Conservation (phyloP, 768 basidiomycete species). For the Boletus subparvulus region DNA sequence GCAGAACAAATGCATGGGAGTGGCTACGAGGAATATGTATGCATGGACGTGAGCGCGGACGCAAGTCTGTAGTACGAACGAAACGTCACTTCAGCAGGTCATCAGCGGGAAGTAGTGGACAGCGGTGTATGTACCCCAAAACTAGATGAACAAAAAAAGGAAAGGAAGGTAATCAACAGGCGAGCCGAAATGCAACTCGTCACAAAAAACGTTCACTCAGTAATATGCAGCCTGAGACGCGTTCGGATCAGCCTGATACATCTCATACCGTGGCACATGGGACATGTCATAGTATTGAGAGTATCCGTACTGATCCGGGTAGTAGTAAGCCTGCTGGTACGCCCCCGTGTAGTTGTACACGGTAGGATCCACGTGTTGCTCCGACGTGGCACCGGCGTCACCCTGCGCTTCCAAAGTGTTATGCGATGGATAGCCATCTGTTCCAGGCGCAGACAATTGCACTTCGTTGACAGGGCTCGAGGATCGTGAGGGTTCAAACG, state of each 20-base stretch:
- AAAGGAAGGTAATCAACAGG: slow-evolving; percentile 1
- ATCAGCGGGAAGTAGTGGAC: slow-evolving; percentile 11
- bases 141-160: slow-evolving; percentile 21
- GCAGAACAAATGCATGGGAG: slow-evolving; percentile 21
- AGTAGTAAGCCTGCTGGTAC: slow-evolving; percentile 67
- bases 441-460: slow-evolving; percentile 3
- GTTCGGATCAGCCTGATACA: slow-evolving; percentile 56
- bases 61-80: slow-evolving; percentile 30
- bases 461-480: slow-evolving; percentile 24
- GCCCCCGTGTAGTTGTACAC: slow-evolving; percentile 57
- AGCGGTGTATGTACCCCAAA: slow-evolving; percentile 23
- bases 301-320: slow-evolving; percentile 68
- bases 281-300: slow-evolving; percentile 68
- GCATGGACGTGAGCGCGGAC: slow-evolving; percentile 23
- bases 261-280: slow-evolving; percentile 63
- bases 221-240: slow-evolving; percentile 60
- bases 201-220: slow-evolving; percentile 34
- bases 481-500: slow-evolving; percentile 48
- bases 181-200: slow-evolving; percentile 13
- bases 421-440: slow-evolving; percentile 18
- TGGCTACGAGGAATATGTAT: slow-evolving; percentile 20
- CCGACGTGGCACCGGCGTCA: slow-evolving; percentile 16
- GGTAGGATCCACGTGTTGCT: slow-evolving; percentile 33
- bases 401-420: slow-evolving; percentile 12
- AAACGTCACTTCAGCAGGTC: slow-evolving; percentile 22